These are phyloP conservation scores for Pichia phayaonensis DNA, from an alignment of 805 yeast genomes.

Conservation along the genomic window DNA sequence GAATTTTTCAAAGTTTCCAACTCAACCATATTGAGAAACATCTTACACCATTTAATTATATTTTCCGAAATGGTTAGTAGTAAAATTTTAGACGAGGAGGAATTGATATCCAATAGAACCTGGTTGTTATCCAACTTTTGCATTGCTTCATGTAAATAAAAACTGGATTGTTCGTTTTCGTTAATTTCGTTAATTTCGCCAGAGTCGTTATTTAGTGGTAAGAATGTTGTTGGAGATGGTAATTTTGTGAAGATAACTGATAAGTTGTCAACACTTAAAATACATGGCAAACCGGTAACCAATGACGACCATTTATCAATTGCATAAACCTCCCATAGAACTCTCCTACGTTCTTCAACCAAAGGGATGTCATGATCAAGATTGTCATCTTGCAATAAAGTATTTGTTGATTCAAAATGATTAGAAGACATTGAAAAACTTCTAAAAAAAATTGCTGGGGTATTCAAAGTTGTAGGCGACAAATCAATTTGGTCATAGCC, in stretches of 20 bases:
- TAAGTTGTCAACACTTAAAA: slow-evolving; percentile 21
- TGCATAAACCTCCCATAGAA: slow-evolving; percentile 27
- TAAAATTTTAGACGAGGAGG: slow-evolving; percentile 21
- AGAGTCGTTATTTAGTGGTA: slow-evolving; percentile 9
- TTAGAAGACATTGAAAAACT: slow-evolving; percentile 7
- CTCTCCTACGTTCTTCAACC: slow-evolving; percentile 25
- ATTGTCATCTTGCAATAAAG: slow-evolving; percentile 15
- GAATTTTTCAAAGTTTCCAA: slow-evolving; percentile 18
- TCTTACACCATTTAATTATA: slow-evolving; percentile 27
- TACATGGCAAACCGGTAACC: slow-evolving; percentile 26
- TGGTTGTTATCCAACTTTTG: slow-evolving; percentile 22
- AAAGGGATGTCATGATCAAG: slow-evolving; percentile 21
- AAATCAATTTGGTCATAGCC: slow-evolving; percentile 27
- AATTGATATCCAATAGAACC: slow-evolving; percentile 22
- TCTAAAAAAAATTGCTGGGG: slow-evolving; percentile 15
- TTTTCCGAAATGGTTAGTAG: slow-evolving; percentile 26
- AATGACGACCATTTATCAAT: slow-evolving; percentile 27
- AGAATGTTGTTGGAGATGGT: slow-evolving; percentile 24
- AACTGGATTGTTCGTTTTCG: slow-evolving; percentile 6
- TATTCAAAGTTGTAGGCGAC: slow-evolving; percentile 14
- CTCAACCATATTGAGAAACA: slow-evolving; percentile 25
- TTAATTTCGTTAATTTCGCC: not conserved
- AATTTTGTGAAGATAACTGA: slow-evolving; percentile 24
- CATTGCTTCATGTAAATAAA: slow-evolving; percentile 26
- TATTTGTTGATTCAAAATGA: slow-evolving; percentile 7